Evolutionary conservation across 2,329 filamentous ascomycete species (phyloP).

Genomic region (Lachnellula willkommii): DNA sequence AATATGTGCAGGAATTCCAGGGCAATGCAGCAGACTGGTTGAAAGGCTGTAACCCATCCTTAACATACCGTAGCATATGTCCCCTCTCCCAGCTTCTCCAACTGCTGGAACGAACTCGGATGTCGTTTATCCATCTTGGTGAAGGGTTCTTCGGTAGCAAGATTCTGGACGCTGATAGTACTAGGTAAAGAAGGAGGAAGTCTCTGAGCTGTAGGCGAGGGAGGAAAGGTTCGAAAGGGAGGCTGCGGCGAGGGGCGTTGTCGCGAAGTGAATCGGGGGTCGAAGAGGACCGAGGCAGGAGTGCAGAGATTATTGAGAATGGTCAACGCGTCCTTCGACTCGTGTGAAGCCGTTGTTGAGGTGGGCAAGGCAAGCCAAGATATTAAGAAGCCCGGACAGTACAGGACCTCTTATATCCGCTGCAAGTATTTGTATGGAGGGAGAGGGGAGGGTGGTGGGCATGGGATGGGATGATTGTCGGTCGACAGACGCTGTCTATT

Average conservation of each 20-base stretch:
- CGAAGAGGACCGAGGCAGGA: constrained; percentile 38
- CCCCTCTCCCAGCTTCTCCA: constrained; percentile 97
- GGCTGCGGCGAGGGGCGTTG: constrained; percentile 26
- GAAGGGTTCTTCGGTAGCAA: constrained; percentile 22
- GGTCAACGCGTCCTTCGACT: constrained; percentile 27
- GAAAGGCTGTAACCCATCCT: not conserved
- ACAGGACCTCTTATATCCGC: not conserved
- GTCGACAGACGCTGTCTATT: not conserved
- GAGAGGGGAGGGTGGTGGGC: not conserved
- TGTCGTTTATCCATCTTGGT: constrained; percentile 80
- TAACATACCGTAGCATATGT: constrained; percentile 88
- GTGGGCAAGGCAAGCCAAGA: not conserved
- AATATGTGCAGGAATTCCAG: not conserved
- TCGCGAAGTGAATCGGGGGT: constrained; percentile 33
- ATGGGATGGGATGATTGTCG: constrained; percentile 4
- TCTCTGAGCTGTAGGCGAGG: constrained; percentile 23
- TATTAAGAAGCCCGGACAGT: constrained; percentile 1
- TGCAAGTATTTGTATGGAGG: not conserved
- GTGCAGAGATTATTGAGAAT: constrained; percentile 34
- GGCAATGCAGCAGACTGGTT: not conserved
- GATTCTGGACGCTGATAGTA: constrained; percentile 31
- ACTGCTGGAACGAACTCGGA: constrained; percentile 90
- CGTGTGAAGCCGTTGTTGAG: constrained; percentile 31
- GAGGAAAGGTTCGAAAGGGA: constrained; percentile 29
- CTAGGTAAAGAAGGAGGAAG: constrained; percentile 27